Evolutionary conservation across 177 flowering plant species (phyloP).

Genomic region (Vitis hybrid): DNA sequence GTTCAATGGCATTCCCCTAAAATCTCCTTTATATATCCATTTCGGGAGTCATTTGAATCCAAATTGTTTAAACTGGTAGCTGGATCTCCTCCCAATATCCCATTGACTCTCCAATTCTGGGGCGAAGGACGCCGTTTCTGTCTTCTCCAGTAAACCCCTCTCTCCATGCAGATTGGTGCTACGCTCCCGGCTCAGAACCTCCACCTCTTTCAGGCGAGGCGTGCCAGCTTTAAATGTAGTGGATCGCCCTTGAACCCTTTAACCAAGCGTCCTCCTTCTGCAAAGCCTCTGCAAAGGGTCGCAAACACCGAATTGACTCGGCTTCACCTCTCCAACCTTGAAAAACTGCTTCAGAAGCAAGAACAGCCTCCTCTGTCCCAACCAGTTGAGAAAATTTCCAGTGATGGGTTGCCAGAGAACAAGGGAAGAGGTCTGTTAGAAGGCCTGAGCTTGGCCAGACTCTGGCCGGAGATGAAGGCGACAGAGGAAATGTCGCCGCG

Average conservation of each 20-base stretch:
- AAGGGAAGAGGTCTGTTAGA: constrained; percentile 33
- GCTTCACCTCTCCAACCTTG: constrained; percentile 58
- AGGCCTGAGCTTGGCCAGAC: constrained; percentile 44
- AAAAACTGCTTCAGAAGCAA: constrained; percentile 50
- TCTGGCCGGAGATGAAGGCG: constrained; percentile 56
- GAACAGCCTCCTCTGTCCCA: neutral
- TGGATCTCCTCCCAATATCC: neutral
- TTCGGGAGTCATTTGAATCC: neutral
- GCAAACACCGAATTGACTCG: constrained; percentile 20
- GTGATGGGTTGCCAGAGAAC: constrained; percentile 9
- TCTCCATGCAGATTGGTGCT: constrained; percentile 31
- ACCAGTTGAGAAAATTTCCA: constrained; percentile 3
- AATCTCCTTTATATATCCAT: neutral
- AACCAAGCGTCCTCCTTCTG: constrained; percentile 2
- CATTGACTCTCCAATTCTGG: neutral
- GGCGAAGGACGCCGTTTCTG: neutral
- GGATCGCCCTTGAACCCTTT: constrained; percentile 32
- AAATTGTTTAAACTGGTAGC: neutral
- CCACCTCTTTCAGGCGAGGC: constrained; percentile 18
- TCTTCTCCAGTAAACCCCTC: neutral
- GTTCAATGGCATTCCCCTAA: no score
- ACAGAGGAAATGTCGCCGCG: constrained; percentile 85
- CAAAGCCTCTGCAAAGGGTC: neutral
- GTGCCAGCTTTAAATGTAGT: constrained; percentile 19
- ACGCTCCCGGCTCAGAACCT: constrained; percentile 26